A percentile compares a stretch with the other conserved stretches of the same genome.
phyloP scores from a whole-genome alignment of 106 monocot genomes.

The Dactylorhiza incarnata region DNA sequence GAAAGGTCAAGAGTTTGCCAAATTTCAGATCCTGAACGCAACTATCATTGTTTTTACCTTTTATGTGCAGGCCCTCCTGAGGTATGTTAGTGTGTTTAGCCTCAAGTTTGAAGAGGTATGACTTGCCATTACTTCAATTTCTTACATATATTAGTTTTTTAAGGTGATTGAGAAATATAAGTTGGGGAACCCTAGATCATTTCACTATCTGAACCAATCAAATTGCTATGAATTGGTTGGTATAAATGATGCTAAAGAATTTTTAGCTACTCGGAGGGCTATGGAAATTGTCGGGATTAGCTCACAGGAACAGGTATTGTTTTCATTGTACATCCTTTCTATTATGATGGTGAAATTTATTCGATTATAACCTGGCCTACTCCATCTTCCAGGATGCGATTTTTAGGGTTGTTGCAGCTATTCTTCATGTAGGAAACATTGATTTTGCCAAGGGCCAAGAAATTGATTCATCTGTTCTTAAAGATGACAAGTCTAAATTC shows the following conservation, averaged over 20 bases:
- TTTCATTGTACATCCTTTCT: constrained; percentile 1
- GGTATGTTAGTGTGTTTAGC: constrained; percentile 25
- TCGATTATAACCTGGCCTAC: not conserved
- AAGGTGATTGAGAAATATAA: constrained; percentile 75
- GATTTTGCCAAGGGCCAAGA: constrained; percentile 91
- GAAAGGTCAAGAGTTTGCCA: constrained; percentile 94
- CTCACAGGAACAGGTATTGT: constrained; percentile 70
- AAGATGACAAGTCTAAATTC: constrained; percentile 92
- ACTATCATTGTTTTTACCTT: constrained; percentile 90
- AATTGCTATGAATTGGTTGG: constrained; percentile 67
- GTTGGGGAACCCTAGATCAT: constrained; percentile 46
- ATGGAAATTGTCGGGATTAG: constrained; percentile 95
- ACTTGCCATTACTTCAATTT: not conserved
- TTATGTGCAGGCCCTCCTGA: constrained; percentile 81
- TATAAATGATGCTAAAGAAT: constrained; percentile 69
- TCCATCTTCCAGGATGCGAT: constrained; percentile 76
- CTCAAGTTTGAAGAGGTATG: not conserved
- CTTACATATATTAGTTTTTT: constrained; percentile 13
- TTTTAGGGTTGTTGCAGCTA: constrained; percentile 95
- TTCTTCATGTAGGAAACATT: constrained; percentile 95
- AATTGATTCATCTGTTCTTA: constrained; percentile 87
- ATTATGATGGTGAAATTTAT: not conserved
- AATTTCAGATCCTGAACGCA: constrained; percentile 82
- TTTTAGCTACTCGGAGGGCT: constrained; percentile 72
- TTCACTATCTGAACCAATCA: constrained; percentile 91